Conservation (phyloP, 78 protist species). For the Creolimax fragrantissima region DNA sequence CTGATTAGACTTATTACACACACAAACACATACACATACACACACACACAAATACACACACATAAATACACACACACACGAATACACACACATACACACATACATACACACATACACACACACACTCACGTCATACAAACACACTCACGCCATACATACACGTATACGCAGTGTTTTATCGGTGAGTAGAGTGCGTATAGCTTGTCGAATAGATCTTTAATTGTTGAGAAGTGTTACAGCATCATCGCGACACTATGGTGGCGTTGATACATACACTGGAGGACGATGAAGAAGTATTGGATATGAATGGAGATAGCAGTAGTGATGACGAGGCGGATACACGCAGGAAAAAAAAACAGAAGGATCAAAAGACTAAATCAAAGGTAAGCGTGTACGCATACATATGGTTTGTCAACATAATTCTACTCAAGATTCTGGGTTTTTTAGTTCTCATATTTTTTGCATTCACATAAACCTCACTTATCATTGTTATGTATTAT, state of each 20-base stretch:
- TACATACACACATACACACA: background rate
- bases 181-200: no score
- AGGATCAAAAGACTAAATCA: background rate
- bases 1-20: background rate
- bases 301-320: background rate
- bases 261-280: background rate
- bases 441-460: background rate
- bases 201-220: no score
- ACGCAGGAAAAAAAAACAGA: background rate
- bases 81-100: background rate
- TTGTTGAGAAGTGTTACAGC: no score
- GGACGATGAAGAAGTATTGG: background rate
- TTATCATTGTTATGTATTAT: background rate
- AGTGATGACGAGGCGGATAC: background rate
- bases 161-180: background rate
- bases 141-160: background rate
- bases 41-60: background rate
- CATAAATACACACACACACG: background rate
- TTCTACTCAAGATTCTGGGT: background rate
- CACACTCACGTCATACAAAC: background rate
- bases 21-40: background rate
- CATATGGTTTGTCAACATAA: background rate
- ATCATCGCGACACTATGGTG: background rate
- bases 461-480: background rate
- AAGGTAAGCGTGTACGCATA: background rate